A percentile compares a stretch with the other conserved stretches of the same genome.
phyloP scores from a whole-genome alignment of 768 basidiomycete species.

The Amanita pallidorosea region DNA sequence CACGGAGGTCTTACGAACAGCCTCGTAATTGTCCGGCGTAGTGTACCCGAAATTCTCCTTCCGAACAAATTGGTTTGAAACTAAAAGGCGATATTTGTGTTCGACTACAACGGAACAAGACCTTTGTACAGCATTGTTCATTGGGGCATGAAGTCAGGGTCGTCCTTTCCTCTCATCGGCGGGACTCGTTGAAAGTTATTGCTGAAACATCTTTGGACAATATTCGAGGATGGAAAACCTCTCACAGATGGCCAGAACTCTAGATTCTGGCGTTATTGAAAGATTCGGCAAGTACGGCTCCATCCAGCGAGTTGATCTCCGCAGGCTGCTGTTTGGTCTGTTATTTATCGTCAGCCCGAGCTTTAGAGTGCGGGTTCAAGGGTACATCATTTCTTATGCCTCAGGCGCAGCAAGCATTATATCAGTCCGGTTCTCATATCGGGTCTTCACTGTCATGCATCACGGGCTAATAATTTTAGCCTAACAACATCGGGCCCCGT shows the following conservation, averaged over 20 bases:
- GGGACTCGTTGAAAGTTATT: no score
- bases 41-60: conserved; percentile 28
- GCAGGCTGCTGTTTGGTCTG: conserved; percentile 1
- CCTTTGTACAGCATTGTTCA: conserved; percentile 13
- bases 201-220: no score
- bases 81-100: conserved; percentile 27
- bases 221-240: background rate
- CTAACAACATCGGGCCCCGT: no score
- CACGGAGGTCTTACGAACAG: background rate
- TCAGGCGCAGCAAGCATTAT: no score
- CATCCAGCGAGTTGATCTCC: conserved; percentile 10
- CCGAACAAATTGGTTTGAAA: conserved; percentile 18
- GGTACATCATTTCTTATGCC: no score
- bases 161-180: no score
- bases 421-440: no score
- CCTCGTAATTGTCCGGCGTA: conserved; percentile 18
- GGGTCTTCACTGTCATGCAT: no score
- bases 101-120: conserved; percentile 33
- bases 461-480: no score
- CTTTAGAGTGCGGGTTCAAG: no score
- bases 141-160: background rate
- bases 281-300: conserved; percentile 6
- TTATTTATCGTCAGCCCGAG: background rate
- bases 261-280: conserved; percentile 6
- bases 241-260: background rate